Conservation (phyloP, 306 rosid genomes). For the Luffa acutangula region DNA sequence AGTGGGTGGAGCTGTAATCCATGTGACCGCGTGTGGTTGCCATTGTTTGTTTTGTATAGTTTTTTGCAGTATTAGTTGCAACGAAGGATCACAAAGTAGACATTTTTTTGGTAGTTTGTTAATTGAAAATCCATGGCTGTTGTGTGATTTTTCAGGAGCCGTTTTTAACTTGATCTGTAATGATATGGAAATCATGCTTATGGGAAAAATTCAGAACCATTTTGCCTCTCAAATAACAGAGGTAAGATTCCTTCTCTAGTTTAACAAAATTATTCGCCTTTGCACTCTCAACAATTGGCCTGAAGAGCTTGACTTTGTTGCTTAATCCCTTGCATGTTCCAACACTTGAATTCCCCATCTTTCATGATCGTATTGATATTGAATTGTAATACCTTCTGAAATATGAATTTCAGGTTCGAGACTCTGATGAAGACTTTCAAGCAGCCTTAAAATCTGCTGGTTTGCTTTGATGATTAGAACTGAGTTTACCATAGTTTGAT, state of each 20-base stretch:
- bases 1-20: neutral
- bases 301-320: too few species aligned
- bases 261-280: neutral
- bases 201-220: slow-evolving; percentile 38
- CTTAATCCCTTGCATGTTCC: neutral
- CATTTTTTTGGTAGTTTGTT: neutral
- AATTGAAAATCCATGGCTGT: neutral
- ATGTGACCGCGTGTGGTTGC: neutral
- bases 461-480: slow-evolving; percentile 18
- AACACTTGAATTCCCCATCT: neutral
- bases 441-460: slow-evolving; percentile 56
- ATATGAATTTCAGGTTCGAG: slow-evolving; percentile 15
- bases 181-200: slow-evolving; percentile 22
- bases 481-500: neutral
- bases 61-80: neutral
- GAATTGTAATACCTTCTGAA: too few species aligned
- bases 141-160: slow-evolving; percentile 26
- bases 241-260: slow-evolving; percentile 17
- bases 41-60: neutral
- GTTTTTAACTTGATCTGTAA: slow-evolving; percentile 47
- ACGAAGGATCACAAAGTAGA: neutral
- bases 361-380: neutral
- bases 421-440: slow-evolving; percentile 36
- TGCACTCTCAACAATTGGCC: neutral
- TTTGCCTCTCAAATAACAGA: slow-evolving; percentile 32